These are phyloP conservation scores for Peniophora sp. DNA, from an alignment of 1,284 basidiomycete species.

Conservation along the genomic window DNA sequence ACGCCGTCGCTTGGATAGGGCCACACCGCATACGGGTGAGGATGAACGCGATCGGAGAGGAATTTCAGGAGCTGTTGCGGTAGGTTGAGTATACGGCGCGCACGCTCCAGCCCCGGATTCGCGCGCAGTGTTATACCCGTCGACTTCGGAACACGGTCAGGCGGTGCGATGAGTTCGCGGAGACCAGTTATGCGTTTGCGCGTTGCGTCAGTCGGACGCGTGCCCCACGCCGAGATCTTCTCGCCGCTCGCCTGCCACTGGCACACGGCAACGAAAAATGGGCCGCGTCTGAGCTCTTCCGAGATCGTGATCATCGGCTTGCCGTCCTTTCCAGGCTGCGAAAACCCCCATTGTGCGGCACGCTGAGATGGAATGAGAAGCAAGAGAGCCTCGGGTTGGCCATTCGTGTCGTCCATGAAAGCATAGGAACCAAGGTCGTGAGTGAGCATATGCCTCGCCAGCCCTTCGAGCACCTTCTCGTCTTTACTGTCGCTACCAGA, in stretches of 20 bases:
- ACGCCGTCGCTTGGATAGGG: slow-evolving; percentile 18
- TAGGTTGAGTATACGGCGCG: slow-evolving; percentile 37
- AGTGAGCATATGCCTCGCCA: slow-evolving; percentile 36
- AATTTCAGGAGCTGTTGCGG: slow-evolving; percentile 34
- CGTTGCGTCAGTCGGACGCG: too few relatives aligned
- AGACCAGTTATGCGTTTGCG: too few relatives aligned
- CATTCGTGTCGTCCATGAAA: neutral
- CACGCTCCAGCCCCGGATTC: slow-evolving; percentile 28
- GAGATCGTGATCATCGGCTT: too few relatives aligned
- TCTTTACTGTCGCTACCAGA: slow-evolving; percentile 30
- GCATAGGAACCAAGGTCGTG: neutral
- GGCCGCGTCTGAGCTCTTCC: neutral
- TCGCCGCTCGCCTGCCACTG: slow-evolving; percentile 33
- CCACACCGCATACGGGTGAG: slow-evolving; percentile 30
- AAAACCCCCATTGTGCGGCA: neutral
- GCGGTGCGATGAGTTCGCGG: too few relatives aligned
- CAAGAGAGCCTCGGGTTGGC: slow-evolving; percentile 24
- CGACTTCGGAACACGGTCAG: too few relatives aligned
- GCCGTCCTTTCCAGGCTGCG: slow-evolving; percentile 13
- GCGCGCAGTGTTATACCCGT: slow-evolving; percentile 6
- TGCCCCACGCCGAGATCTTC: slow-evolving; percentile 8
- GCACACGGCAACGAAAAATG: slow-evolving; percentile 36
- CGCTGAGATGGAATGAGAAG: slow-evolving; percentile 27
- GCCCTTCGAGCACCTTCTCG: slow-evolving; percentile 29
- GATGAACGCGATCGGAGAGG: slow-evolving; percentile 22